A percentile compares a stretch with the other conserved stretches of the same genome.
Evolutionary conservation across 2,329 filamentous ascomycete genomes (phyloP).

Genomic region (Pyricularia grisea): DNA sequence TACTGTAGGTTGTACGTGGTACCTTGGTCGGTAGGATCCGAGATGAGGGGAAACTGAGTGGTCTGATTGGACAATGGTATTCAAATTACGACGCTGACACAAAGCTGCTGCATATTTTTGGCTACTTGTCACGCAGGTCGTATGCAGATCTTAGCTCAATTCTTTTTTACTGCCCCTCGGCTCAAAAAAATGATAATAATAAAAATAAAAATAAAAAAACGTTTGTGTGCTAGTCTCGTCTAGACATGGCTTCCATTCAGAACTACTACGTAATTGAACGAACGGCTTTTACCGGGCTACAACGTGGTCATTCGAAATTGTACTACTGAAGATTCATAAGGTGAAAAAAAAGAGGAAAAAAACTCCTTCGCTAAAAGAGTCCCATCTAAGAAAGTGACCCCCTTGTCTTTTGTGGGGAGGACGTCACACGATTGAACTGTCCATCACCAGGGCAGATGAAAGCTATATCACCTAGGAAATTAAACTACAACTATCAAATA

Average conservation of each 20-base stretch:
- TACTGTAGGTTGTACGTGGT: not conserved
- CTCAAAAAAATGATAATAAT: not conserved
- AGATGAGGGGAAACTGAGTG: not conserved
- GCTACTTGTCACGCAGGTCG: not conserved
- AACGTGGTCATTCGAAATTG: no score
- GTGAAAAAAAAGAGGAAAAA: no score
- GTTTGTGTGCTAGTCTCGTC: not conserved
- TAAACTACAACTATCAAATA: no score
- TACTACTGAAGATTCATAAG: no score
- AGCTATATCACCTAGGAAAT: no score
- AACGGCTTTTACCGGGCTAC: no score
- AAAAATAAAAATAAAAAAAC: no score
- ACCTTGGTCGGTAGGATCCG: not conserved
- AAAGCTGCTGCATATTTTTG: not conserved
- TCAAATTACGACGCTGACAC: not conserved
- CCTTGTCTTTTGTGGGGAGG: not conserved
- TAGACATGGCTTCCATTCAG: not conserved
- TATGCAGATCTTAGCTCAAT: not conserved
- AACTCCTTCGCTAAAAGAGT: not conserved
- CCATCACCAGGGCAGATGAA: no score
- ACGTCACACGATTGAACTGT: not conserved
- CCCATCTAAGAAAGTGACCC: not conserved
- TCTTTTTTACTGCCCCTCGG: not conserved
- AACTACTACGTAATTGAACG: no score
- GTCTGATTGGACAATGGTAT: not conserved